Evolutionary conservation across 345 rosid species (phyloP).

Genomic region (Lepidium didymum): DNA sequence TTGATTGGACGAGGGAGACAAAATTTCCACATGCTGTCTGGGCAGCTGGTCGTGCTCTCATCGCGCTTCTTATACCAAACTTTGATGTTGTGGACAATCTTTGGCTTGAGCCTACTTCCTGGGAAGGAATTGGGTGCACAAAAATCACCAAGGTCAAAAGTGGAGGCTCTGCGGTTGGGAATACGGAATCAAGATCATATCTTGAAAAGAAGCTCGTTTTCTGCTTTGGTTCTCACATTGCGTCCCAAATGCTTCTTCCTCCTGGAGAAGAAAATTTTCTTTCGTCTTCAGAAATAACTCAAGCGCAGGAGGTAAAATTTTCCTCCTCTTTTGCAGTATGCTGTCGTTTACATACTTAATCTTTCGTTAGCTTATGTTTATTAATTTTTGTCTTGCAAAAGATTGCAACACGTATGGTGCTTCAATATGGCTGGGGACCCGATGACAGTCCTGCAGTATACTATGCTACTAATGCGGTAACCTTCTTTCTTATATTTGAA

Average conservation of each 20-base stretch:
- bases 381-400: conserved; percentile 32
- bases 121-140: conserved; percentile 98
- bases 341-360: background rate
- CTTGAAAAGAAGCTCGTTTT: conserved; percentile 95
- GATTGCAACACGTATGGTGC: conserved; percentile 95
- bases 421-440: conserved; percentile 97
- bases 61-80: conserved; percentile 69
- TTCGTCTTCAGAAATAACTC: conserved; percentile 67
- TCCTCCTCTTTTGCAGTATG: conserved; percentile 7
- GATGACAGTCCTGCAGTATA: conserved; percentile 87
- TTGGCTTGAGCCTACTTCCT: conserved; percentile 90
- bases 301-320: conserved; percentile 73
- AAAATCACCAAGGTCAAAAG: conserved; percentile 66
- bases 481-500: conserved; percentile 4
- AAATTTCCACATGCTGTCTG: conserved; percentile 91
- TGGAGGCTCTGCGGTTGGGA: conserved; percentile 60
- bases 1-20: conserved; percentile 85
- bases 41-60: conserved; percentile 96
- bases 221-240: conserved; percentile 84
- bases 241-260: conserved; percentile 84
- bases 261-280: conserved; percentile 80
- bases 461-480: conserved; percentile 72
- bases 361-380: background rate
- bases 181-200: conserved; percentile 79
- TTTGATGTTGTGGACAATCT: conserved; percentile 75